Evolutionary conservation across 1,139 yeast species (phyloP).

Genomic region (Suhomyces terraborum): DNA sequence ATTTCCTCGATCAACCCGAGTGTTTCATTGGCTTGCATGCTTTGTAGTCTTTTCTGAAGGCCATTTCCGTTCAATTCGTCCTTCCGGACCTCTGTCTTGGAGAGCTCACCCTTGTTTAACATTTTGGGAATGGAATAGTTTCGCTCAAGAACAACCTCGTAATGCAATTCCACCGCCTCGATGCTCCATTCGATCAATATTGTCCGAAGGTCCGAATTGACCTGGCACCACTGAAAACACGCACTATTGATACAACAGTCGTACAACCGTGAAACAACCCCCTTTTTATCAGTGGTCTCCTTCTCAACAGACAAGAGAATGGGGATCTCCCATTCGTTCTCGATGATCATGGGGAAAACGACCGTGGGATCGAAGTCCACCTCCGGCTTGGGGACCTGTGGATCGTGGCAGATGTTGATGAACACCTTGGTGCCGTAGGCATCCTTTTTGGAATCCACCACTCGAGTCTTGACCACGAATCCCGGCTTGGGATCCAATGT

Average conservation of each 20-base stretch:
- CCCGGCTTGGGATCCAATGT: slow-evolving; percentile 51
- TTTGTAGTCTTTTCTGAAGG: slow-evolving; percentile 35
- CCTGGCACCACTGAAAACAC: slow-evolving; percentile 63
- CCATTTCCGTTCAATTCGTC: slow-evolving; percentile 37
- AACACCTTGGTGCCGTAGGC: slow-evolving; percentile 63
- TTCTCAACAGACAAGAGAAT: slow-evolving; percentile 62
- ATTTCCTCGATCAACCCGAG: slow-evolving; percentile 45
- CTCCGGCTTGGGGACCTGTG: slow-evolving; percentile 56
- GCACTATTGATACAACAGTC: slow-evolving; percentile 73
- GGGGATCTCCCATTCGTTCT: slow-evolving; percentile 84
- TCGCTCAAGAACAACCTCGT: slow-evolving; percentile 41
- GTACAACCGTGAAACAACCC: slow-evolving; percentile 60
- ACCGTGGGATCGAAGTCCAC: slow-evolving; percentile 54
- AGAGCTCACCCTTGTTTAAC: slow-evolving; percentile 57
- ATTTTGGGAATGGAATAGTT: slow-evolving; percentile 60
- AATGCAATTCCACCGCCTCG: slow-evolving; percentile 62
- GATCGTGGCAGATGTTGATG: slow-evolving; percentile 70
- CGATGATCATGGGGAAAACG: slow-evolving; percentile 66
- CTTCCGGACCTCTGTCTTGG: slow-evolving; percentile 36
- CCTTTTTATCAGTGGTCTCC: slow-evolving; percentile 68
- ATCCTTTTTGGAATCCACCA: slow-evolving; percentile 37
- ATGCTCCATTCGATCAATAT: slow-evolving; percentile 64
- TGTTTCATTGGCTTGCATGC: slow-evolving; percentile 42
- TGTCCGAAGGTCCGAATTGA: slow-evolving; percentile 50
- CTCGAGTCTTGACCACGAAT: slow-evolving; percentile 64